Evolutionary conservation across 257 asterid genomes (phyloP).

Genomic region (Solanum verrucosum): DNA sequence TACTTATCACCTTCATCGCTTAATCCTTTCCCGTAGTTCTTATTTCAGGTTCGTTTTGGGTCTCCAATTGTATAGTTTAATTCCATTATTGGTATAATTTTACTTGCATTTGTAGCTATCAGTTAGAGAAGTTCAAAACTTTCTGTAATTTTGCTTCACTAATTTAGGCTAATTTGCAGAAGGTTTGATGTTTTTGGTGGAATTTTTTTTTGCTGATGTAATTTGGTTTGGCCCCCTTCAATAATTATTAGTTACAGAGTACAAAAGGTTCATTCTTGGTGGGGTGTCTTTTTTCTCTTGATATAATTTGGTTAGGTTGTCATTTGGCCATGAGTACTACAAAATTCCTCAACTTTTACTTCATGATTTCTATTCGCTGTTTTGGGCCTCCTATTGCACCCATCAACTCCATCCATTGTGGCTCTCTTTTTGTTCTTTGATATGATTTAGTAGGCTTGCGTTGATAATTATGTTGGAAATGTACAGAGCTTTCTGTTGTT

Average conservation of each 20-base stretch:
- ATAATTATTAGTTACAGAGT: not conserved
- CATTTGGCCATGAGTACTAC: not conserved
- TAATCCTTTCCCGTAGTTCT: conserved; percentile 88
- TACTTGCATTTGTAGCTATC: not conserved
- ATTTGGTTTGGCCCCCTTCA: not conserved
- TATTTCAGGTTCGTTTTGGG: conserved; percentile 52
- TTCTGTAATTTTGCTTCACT: not conserved
- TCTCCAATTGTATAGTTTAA: not conserved
- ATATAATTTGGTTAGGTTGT: not conserved
- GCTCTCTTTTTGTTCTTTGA: not conserved
- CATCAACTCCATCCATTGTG: not conserved
- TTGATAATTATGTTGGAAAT: not conserved
- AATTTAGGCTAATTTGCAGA: not conserved
- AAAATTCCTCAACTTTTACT: not conserved
- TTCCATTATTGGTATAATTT: not conserved
- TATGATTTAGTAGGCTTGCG: not conserved
- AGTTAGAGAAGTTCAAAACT: not conserved
- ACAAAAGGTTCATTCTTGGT: not conserved
- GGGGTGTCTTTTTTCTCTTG: not conserved
- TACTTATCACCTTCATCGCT: conserved; percentile 80
- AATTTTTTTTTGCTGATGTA: not conserved
- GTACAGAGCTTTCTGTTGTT: not conserved
- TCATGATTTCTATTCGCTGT: not conserved
- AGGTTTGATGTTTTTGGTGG: not conserved
- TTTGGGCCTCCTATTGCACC: not conserved